These are phyloP conservation scores for Coccomyxa sp. DNA, from an alignment of 139 green algal species.

Conservation along the genomic window DNA sequence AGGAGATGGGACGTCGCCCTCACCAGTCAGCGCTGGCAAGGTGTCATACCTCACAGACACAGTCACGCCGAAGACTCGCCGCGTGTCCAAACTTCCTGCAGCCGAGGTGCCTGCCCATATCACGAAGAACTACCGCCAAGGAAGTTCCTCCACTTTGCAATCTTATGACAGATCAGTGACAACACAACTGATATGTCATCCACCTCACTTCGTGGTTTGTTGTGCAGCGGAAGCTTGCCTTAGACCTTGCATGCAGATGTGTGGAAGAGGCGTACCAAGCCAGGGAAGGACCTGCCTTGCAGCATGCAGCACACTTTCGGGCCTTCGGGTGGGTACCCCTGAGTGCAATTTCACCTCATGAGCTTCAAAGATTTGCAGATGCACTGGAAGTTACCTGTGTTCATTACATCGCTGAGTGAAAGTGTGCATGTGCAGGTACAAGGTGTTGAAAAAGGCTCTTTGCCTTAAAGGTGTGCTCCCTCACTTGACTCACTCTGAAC, in stretches of 20 bases:
- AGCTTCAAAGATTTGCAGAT: background rate
- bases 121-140: too few relatives aligned
- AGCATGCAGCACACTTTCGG: constrained; percentile 7
- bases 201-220: background rate
- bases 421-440: constrained; percentile 12
- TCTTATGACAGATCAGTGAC: too few relatives aligned
- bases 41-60: background rate
- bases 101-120: background rate
- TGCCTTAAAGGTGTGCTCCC: constrained; percentile 6
- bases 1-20: background rate
- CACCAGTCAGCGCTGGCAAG: background rate
- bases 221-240: constrained; percentile 13
- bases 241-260: constrained; percentile 11
- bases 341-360: too few relatives aligned
- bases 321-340: background rate
- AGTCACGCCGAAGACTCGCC: background rate
- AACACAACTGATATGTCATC: too few relatives aligned
- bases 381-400: background rate
- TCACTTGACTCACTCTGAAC: background rate
- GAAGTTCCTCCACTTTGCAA: too few relatives aligned
- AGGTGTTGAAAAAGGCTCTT: constrained; percentile 6
- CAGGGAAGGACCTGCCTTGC: background rate
- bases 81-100: background rate
- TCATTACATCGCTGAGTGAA: background rate
- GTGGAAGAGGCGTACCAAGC: constrained; percentile 9